Evolutionary conservation across 305 asterid species (phyloP).

Genomic region (Plantago lanceolata): DNA sequence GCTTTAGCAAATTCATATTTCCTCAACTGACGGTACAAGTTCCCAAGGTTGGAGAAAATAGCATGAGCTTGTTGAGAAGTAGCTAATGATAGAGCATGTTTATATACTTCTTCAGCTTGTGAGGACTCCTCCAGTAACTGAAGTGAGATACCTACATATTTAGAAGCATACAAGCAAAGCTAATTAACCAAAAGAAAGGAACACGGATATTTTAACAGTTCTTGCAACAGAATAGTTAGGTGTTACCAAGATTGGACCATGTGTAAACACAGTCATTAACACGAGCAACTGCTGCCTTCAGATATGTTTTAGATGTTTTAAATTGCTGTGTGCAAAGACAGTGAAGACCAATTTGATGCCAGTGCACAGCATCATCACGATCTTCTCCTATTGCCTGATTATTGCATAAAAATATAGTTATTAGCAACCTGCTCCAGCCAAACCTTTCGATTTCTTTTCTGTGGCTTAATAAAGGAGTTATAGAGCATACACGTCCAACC

Average conservation of each 20-base stretch:
- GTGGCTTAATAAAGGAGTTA: slow-evolving; percentile 9
- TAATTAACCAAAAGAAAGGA: slow-evolving; percentile 8
- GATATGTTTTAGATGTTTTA: slow-evolving; percentile 64
- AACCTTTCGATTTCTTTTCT: slow-evolving; percentile 1
- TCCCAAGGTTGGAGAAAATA: slow-evolving; percentile 78
- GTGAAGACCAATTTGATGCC: slow-evolving; percentile 96
- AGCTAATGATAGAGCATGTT: slow-evolving; percentile 63
- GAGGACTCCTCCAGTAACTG: slow-evolving; percentile 70
- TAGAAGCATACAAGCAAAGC: slow-evolving; percentile 6
- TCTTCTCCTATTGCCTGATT: slow-evolving; percentile 83
- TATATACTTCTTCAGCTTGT: slow-evolving; percentile 73
- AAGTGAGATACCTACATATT: slow-evolving; percentile 67
- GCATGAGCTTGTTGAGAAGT: slow-evolving; percentile 69
- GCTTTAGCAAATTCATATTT: slow-evolving; percentile 73
- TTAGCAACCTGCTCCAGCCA: slow-evolving; percentile 19
- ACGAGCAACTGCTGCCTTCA: slow-evolving; percentile 77
- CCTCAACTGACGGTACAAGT: slow-evolving; percentile 65
- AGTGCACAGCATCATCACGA: slow-evolving; percentile 84
- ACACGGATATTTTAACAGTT: not conserved
- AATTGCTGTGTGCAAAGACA: slow-evolving; percentile 78
- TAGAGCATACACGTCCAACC: slow-evolving; percentile 1
- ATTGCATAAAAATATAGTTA: slow-evolving; percentile 21
- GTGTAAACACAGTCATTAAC: slow-evolving; percentile 63
- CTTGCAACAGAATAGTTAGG: slow-evolving; percentile 8
- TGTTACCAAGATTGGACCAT: slow-evolving; percentile 92